Evolutionary conservation across 2,329 filamentous ascomycete species (phyloP), one percentile per base, ranked within the genome.

Genomic region (Epicoccum sorghinum): DNA sequence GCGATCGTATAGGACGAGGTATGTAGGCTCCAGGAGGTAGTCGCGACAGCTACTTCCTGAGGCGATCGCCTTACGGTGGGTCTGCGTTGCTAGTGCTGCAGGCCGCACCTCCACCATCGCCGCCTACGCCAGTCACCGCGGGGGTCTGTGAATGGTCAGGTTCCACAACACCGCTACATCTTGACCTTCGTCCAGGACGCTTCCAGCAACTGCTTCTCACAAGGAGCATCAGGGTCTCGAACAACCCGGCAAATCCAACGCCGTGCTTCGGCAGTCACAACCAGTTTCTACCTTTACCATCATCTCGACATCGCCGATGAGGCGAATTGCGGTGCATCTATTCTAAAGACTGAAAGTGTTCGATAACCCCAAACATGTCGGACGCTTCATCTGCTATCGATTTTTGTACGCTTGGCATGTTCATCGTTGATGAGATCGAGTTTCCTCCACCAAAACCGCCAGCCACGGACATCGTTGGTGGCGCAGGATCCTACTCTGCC

Each of bases 401-500:
- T 52, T 86, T 86, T 60, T 83, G 80, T 70, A 86, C 83, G 0
- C 70, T 86, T 55, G 84, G 83, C 65, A 86, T 86, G 84, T 85
- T 86, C 74, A 86, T 86, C 58, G 82, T 86, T 55, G 83, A 98
- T 79, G 91, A 97, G 57, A 98, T 98, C 66, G 89, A 97, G 66
- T 96, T 91, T 68, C 80, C 85, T 29, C 87, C 88, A 3, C 86
- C 89, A 37, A 86, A 78, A 51, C 83, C 88, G 4, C 82, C 88
- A 10, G 88, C 89, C 35, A 85, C 83, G 65, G 83, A 93, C 68
- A 83, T 97, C 18, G 81, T 95, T n/a, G 95, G 95, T 47, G 95
- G 95, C 23, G 95, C 89, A 25, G 95, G 93, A 24, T 85, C 92
- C 2, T 98, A 90, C 73, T 88, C 90, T 7, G 91, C 92, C 7